phyloP scores from a whole-genome alignment of 148 eudicot species.

The Dysphania ambrosioides region DNA sequence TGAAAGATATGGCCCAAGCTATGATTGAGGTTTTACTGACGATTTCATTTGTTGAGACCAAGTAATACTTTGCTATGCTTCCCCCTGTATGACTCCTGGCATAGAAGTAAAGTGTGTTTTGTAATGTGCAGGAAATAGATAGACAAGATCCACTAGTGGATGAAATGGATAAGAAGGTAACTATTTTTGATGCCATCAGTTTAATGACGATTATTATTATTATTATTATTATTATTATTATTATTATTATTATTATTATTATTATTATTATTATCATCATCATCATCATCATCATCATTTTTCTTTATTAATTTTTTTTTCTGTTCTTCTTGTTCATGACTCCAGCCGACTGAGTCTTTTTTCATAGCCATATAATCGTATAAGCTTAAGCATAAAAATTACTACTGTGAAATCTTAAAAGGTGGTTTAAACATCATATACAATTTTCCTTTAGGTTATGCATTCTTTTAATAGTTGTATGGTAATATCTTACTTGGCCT shows the following conservation, averaged over 20 bases:
- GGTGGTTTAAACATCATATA: no score
- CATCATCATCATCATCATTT: no score
- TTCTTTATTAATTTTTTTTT: no score
- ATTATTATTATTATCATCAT: no score
- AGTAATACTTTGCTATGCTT: background rate
- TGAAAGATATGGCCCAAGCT: conserved; percentile 58
- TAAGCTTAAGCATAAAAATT: background rate
- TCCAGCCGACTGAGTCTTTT: background rate
- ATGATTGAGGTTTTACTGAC: conserved; percentile 53
- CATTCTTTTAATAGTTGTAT: no score
- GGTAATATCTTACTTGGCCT: background rate
- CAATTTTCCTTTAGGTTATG: no score
- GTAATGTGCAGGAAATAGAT: conserved; percentile 50
- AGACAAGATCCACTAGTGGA: conserved; percentile 57
- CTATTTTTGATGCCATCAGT: background rate
- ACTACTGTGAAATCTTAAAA: no score
- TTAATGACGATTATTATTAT: no score
- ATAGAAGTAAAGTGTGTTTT: background rate
- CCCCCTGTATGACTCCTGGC: no score
- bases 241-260: no score
- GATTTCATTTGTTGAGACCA: background rate
- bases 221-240: no score
- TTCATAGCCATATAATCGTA: background rate
- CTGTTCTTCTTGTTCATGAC: background rate
- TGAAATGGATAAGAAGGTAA: conserved; percentile 61